These are phyloP conservation scores for Acanthochlamys bracteata DNA, from an alignment of 106 monocot species.

Conservation along the genomic window DNA sequence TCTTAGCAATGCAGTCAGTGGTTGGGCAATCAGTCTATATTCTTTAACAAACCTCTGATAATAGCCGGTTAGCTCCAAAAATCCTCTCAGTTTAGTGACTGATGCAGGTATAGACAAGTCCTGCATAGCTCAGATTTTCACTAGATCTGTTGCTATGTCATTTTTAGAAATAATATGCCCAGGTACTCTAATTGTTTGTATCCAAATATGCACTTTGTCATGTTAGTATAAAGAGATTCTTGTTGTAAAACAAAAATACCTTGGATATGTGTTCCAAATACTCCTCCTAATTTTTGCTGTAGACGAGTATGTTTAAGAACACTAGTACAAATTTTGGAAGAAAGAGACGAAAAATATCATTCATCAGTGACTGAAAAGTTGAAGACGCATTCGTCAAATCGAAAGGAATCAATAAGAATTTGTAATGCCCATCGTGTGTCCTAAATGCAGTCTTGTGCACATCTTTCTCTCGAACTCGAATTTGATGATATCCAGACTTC, in stretches of 20 bases:
- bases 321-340: conserved; percentile 1
- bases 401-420: conserved; percentile 4
- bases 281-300: background rate
- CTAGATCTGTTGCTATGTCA: background rate
- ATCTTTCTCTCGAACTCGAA: background rate
- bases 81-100: background rate
- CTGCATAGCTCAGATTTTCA: background rate
- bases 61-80: background rate
- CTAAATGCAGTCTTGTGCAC: conserved; percentile 5
- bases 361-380: conserved; percentile 2
- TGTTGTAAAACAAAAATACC: background rate
- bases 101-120: background rate
- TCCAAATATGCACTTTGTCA: background rate
- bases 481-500: conserved; percentile 10
- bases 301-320: conserved; percentile 1
- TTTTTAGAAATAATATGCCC: background rate
- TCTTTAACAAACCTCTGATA: background rate
- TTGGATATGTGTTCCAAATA: background rate
- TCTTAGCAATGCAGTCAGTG: background rate
- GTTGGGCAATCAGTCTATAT: background rate
- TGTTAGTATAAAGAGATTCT: background rate
- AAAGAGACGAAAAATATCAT: background rate
- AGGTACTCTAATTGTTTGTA: background rate
- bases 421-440: background rate
- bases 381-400: background rate